Evolutionary conservation across 1,284 basidiomycete species (phyloP), one percentile per base, ranked within the genome.

Genomic region (Uromyces viciae-fabae): DNA sequence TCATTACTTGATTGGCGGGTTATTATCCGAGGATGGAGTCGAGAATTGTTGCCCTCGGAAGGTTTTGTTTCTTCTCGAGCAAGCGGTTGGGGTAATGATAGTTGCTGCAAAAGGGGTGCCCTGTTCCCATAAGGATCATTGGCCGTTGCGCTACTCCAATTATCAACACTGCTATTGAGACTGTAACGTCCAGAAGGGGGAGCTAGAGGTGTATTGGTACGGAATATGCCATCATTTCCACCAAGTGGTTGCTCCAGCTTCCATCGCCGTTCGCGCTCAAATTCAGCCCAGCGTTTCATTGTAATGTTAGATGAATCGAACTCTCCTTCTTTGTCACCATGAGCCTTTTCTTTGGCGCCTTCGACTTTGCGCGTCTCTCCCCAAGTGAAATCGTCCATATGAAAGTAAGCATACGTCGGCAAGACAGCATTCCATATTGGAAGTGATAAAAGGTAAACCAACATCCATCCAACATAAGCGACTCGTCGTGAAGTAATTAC

Each of bases 201-300:
- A 11, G 66, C 62, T 14, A 77, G 75, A 7, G 77, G 28, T 33
- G 66, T 56, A 0, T 40, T 52, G 7, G 31, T 60, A 33, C 77
- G 77, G 38, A 58, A 69, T 17, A 33, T 22, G n/a, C 3, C 49
- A 17, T 72, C 69, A 46, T 31, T 54, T 9, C 66, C 40, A 83
- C 91, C 90, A 11, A 90, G 91, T 22, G 94, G 94, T 84, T 88
- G 92, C 11, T 77, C 75, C 17, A 64, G 15, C 90, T 92, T 94
- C 93, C 94, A 98, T 82, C 95, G 89, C 83, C 96, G 89, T 84
- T 98, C 97, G 75, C 96, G 90, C 88, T 99, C 97, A 86, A 97
- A 99, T 87, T 99, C 97, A 71, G 91, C 94, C 96, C 96, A 99
- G 71, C 94, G 91, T 89, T 98, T 99, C 97, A 98, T 98, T 54